These are phyloP conservation scores for Prunus dulcis DNA, from an alignment of 306 rosid species.

Conservation along the genomic window DNA sequence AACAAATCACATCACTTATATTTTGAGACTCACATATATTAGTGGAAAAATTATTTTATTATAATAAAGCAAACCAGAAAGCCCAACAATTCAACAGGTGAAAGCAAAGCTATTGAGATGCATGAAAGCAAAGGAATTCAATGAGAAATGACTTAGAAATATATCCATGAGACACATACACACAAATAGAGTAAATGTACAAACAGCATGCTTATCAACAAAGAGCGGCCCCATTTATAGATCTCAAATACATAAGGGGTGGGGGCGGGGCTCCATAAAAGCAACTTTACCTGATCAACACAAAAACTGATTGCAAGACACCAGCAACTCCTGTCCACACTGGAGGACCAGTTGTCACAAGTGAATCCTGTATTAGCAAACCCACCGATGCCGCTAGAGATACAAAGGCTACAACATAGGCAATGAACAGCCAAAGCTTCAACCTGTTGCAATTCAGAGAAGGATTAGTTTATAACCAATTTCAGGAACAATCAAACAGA, in stretches of 20 bases:
- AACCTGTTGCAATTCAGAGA: constrained; percentile 48
- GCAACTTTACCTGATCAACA: constrained; percentile 68
- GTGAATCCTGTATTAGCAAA: constrained; percentile 85
- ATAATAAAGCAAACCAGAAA: background rate
- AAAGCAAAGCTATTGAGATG: background rate
- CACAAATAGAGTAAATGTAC: background rate
- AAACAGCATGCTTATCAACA: background rate
- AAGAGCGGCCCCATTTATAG: background rate
- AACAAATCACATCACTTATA: background rate
- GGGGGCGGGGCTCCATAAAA: background rate
- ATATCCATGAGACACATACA: background rate
- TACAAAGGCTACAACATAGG: constrained; percentile 93
- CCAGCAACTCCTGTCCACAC: constrained; percentile 98
- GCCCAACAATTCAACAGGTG: background rate
- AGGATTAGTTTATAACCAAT: constrained; percentile 20
- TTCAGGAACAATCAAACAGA: background rate
- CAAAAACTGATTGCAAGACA: constrained; percentile 79
- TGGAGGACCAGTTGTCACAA: constrained; percentile 73
- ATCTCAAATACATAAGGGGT: background rate
- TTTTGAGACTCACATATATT: background rate
- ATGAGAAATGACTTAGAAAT: background rate
- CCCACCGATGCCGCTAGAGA: constrained; percentile 98
- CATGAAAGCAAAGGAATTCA: background rate
- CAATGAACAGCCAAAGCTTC: constrained; percentile 99
- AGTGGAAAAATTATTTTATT: background rate